Conservation (phyloP, 805 yeast genomes). For the Maudiozyma bulderi region DNA sequence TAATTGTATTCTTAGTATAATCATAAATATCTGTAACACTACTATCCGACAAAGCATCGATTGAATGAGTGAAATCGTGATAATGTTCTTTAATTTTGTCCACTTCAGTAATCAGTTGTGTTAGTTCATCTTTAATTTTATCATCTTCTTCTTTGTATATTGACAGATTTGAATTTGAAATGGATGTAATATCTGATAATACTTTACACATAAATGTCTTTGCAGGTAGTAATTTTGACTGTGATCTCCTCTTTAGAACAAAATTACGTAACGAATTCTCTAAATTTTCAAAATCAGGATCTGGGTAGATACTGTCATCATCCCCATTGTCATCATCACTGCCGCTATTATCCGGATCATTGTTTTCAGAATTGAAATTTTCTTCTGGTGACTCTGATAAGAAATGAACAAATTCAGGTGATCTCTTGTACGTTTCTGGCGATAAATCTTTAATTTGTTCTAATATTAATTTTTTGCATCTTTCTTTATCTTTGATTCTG, state of each 20-base stretch:
- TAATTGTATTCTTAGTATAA: slow-evolving; percentile 45
- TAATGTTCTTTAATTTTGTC: slow-evolving; percentile 45
- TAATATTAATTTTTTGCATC: slow-evolving; percentile 67
- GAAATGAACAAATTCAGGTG: slow-evolving; percentile 89
- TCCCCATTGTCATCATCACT: slow-evolving; percentile 26
- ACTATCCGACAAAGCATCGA: slow-evolving; percentile 55
- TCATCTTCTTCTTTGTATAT: slow-evolving; percentile 42
- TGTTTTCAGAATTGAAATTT: background rate
- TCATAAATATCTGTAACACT: slow-evolving; percentile 51
- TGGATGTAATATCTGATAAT: slow-evolving; percentile 49
- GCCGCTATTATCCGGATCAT: slow-evolving; percentile 20
- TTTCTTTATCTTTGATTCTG: slow-evolving; percentile 66
- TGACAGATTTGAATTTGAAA: slow-evolving; percentile 57
- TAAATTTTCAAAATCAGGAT: slow-evolving; percentile 70
- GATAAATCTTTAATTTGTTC: slow-evolving; percentile 78
- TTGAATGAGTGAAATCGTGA: slow-evolving; percentile 43
- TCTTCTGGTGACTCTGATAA: slow-evolving; percentile 38
- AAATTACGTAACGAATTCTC: slow-evolving; percentile 81
- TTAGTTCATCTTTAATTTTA: slow-evolving; percentile 39
- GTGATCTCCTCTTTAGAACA: slow-evolving; percentile 77
- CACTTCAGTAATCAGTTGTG: slow-evolving; percentile 53
- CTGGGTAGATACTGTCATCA: slow-evolving; percentile 25
- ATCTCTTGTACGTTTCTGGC: slow-evolving; percentile 84
- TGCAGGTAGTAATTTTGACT: slow-evolving; percentile 87
- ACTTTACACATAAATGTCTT: slow-evolving; percentile 73